These are phyloP conservation scores for Apiotrichum montevideense DNA, from an alignment of 1,284 basidiomycete genomes.

Conservation along the genomic window DNA sequence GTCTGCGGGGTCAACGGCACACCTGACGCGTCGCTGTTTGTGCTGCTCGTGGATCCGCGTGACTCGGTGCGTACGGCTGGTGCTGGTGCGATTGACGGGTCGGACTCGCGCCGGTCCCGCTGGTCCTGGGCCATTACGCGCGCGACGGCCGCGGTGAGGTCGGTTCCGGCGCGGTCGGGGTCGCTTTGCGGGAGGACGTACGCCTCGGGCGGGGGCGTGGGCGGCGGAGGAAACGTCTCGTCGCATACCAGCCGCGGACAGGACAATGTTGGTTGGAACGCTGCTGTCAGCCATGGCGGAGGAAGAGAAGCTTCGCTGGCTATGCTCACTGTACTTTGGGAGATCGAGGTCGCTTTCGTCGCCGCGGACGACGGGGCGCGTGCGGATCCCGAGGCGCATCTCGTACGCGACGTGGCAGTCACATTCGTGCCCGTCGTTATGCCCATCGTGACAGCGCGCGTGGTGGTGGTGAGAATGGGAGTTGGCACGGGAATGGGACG, in stretches of 20 bases:
- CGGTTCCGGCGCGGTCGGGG: not conserved
- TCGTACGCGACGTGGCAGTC: not conserved
- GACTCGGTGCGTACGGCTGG: too few species aligned
- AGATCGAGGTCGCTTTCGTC: not conserved
- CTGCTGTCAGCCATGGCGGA: not conserved
- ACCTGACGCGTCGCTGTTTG: too few species aligned
- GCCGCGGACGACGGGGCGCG: not conserved
- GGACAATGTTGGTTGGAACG: not conserved
- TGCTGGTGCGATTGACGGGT: not conserved
- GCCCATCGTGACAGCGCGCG: too few species aligned
- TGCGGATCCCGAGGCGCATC: not conserved
- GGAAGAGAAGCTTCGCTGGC: not conserved
- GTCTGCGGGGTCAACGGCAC: too few species aligned
- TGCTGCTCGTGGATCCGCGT: too few species aligned
- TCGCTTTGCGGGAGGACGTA: not conserved
- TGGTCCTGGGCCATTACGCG: not conserved
- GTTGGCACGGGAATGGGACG: too few species aligned
- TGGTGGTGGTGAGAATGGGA: too few species aligned
- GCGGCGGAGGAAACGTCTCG: constrained; percentile 1
- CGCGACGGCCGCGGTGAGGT: not conserved
- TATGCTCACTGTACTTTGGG: not conserved
- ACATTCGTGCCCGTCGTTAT: too few species aligned
- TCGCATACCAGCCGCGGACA: not conserved
- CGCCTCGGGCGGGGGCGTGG: constrained; percentile 2
- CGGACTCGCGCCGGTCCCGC: not conserved